Percentiles rank a stretch among this genome's conserved stretches.
phyloP scores from a whole-genome alignment of 2,329 filamentous ascomycete genomes.

The Xylariaceae sp. region DNA sequence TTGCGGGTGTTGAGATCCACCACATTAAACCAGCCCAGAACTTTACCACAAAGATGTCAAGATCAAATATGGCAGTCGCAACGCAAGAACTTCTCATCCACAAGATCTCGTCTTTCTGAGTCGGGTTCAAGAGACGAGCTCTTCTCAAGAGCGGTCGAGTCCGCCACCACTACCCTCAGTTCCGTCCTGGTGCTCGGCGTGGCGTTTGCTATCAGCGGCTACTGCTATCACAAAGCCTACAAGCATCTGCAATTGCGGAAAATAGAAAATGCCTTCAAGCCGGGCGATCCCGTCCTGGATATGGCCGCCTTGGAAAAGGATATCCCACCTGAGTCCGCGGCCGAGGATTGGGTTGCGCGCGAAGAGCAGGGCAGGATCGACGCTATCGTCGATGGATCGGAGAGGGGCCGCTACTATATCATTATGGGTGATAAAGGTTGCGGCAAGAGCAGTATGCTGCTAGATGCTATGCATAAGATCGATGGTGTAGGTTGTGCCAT shows the following conservation, averaged over 20 bases:
- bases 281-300: conserved; percentile 84
- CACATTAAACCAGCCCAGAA: conserved; percentile 2
- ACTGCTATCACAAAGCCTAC: conserved; percentile 76
- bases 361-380: conserved; percentile 80
- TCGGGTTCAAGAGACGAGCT: conserved; percentile 20
- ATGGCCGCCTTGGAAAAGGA: conserved; percentile 64
- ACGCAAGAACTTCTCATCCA: conserved; percentile 14
- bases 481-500: conserved; percentile 86
- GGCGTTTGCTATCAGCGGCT: conserved; percentile 62
- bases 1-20: conserved; percentile 5
- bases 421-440: conserved; percentile 93
- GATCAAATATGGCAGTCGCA: conserved; percentile 16
- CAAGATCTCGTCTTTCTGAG: conserved; percentile 6
- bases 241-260: conserved; percentile 88
- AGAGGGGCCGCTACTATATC: conserved; percentile 80
- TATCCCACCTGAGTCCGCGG: conserved; percentile 39
- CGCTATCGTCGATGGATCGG: conserved; percentile 68
- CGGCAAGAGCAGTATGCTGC: conserved; percentile 91
- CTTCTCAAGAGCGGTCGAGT: conserved; percentile 61
- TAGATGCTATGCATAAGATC: conserved; percentile 91
- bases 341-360: conserved; percentile 73
- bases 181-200: conserved; percentile 67
- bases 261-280: conserved; percentile 86
- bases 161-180: conserved; percentile 69
- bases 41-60: conserved; percentile 7